These are phyloP conservation scores for Dictyostelium intermedium DNA, from an alignment of 78 protist species.

Conservation along the genomic window DNA sequence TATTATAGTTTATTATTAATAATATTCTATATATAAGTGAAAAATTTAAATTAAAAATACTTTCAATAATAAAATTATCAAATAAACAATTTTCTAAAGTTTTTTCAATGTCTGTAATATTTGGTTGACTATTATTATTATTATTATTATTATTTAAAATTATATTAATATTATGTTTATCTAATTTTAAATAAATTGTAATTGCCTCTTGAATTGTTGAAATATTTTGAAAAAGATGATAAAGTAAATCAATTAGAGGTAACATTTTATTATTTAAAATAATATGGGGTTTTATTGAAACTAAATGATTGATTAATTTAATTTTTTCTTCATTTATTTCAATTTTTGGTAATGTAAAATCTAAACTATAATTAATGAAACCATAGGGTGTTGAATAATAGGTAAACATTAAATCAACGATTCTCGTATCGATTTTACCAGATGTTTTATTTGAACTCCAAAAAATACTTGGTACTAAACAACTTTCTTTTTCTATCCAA, in stretches of 20 bases:
- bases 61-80: not conserved
- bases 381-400: not conserved
- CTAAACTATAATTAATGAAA: not conserved
- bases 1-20: not conserved
- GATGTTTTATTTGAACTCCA: not conserved
- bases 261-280: not conserved
- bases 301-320: not conserved
- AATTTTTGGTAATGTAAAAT: not conserved
- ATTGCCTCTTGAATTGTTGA: not conserved
- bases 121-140: not conserved
- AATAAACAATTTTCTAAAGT: not conserved
- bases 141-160: not conserved
- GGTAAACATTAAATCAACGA: not conserved
- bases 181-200: not conserved
- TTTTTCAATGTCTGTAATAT: not conserved
- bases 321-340: not conserved
- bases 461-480: not conserved
- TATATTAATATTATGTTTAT: not conserved
- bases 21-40: not conserved
- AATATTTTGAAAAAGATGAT: not conserved
- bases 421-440: not conserved
- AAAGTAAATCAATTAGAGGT: not conserved
- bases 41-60: not conserved
- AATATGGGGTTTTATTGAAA: not conserved
- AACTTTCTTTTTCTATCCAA: not conserved